Percentiles rank a stretch among this genome's conserved stretches.
Evolutionary conservation across 768 basidiomycete species (phyloP).

Genomic region (Russula emetica): DNA sequence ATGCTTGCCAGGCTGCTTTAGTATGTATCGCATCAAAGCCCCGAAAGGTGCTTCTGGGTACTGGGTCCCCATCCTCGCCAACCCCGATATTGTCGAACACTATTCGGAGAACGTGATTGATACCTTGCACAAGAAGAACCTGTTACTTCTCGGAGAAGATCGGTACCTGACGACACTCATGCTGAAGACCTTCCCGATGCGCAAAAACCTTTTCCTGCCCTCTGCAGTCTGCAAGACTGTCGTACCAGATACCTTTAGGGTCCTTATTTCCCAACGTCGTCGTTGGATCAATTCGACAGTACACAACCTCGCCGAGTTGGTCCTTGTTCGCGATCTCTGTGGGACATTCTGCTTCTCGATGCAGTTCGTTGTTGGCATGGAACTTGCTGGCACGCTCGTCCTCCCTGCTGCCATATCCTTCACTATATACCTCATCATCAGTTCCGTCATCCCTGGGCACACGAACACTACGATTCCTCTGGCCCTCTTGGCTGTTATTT

Average conservation of each 20-base stretch:
- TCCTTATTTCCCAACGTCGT: conserved; percentile 92
- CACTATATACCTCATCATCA: conserved; percentile 89
- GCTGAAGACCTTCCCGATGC: conserved; percentile 98
- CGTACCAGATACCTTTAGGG: conserved; percentile 93
- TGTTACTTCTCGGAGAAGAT: conserved; percentile 97
- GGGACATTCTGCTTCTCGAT: conserved; percentile 99
- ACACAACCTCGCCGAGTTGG: conserved; percentile 92
- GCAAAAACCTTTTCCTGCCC: conserved; percentile 98
- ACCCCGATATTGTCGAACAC: conserved; percentile 97
- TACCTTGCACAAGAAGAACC: conserved; percentile 98
- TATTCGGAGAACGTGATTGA: conserved; percentile 99
- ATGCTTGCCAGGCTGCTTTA: conserved; percentile 98
- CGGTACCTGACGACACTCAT: conserved; percentile 96
- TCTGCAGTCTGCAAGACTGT: conserved; percentile 99
- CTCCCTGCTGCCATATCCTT: conserved; percentile 97
- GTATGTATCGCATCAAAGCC: conserved; percentile 99
- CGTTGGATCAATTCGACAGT: conserved; percentile 99
- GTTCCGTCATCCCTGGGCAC: conserved; percentile 77
- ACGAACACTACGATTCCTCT: conserved; percentile 83
- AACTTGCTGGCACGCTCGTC: conserved; percentile 92
- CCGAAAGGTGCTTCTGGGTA: conserved; percentile 95
- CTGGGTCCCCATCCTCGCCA: conserved; percentile 98
- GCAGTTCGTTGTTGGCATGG: conserved; percentile 99
- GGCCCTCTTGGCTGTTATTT: conserved; percentile 86
- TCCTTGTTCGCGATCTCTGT: conserved; percentile 95